Base-by-base conservation (phyloP, 345 rosid genomes). In the Viola odorata region DNA sequence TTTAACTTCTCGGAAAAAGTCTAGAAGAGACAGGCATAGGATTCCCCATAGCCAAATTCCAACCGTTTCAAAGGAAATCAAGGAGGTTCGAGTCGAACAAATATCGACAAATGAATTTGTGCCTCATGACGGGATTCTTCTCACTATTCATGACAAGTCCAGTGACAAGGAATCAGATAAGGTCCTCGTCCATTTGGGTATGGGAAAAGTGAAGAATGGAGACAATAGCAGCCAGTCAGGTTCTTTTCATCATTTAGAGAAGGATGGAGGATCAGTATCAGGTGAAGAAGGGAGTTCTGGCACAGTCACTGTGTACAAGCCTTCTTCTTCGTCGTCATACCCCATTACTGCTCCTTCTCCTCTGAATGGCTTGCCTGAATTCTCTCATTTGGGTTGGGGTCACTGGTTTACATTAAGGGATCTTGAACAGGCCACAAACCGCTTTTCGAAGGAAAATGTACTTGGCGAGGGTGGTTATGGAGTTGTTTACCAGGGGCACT, bases 391-490 rank as follows among this genome's bases (percentile, higher is more conserved):
- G 66, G 95, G 91, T 32, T 87, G 95, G 95, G 95, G 95, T 62
- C 95, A 87, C 69, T 87, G 95, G 95, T 87, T 87, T 71, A 87
- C 95, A 0, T 55, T 87, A 75, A 81, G 89, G 71, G 95, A 87
- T 70, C 91, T 87, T 42, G 91, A 87, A 68, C 81, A 76, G 17
- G 95, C 95, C 11, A 87, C 95, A 15, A 85, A 75, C 63, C 58
- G 89, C 41, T 87, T 87, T 75, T 85, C 91, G 0, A 85, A 78
- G 75, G 95, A 87, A 41, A 85, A 81, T 57, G 68, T 87, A 60
- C 75, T 87, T 54, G 95, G 95, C 14, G 95, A 87, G 76, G 91
- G 95, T 54, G 95, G 95, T 32, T 85, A 85, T 69, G 95, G 95
- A 45, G 81, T 87, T 66, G 91, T 87, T 61, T 87, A 85, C 62